phyloP scores from a whole-genome alignment of 768 basidiomycete species.

The Trametes villosa region DNA sequence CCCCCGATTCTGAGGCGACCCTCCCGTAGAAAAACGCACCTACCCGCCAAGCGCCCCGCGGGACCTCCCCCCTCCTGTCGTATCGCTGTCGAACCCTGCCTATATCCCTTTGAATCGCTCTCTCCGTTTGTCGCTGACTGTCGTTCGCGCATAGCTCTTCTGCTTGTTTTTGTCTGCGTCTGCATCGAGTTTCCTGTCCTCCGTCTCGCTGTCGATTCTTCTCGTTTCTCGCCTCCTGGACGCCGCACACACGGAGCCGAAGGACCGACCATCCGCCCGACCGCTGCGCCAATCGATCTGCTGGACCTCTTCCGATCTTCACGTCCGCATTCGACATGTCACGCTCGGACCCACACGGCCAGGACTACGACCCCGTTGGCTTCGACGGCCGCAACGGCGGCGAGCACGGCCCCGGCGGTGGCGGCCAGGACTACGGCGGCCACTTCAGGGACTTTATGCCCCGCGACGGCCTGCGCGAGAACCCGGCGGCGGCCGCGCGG shows the following conservation, averaged over 20 bases:
- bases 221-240: slow-evolving; percentile 20
- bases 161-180: slow-evolving; percentile 30
- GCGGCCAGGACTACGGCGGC: slow-evolving; percentile 18
- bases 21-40: slow-evolving; percentile 18
- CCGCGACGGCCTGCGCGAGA: slow-evolving; percentile 25
- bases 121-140: slow-evolving; percentile 38
- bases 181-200: slow-evolving; percentile 25
- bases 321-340: slow-evolving; percentile 30
- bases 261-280: slow-evolving; percentile 12
- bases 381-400: slow-evolving; percentile 27
- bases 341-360: slow-evolving; percentile 32
- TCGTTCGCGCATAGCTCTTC: slow-evolving; percentile 38
- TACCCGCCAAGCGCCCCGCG: slow-evolving; percentile 29
- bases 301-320: slow-evolving; percentile 26
- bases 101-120: slow-evolving; percentile 38
- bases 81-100: slow-evolving; percentile 38
- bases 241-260: slow-evolving; percentile 15
- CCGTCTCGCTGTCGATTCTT: slow-evolving; percentile 31
- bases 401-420: slow-evolving; percentile 7
- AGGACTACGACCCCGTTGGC: slow-evolving; percentile 28
- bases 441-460: slow-evolving; percentile 19
- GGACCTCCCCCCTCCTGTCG: slow-evolving; percentile 32
- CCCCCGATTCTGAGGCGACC: slow-evolving; percentile 17
- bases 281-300: slow-evolving; percentile 26
- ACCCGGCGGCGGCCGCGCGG: slow-evolving; percentile 13